Evolutionary conservation across 2,329 filamentous ascomycete genomes (phyloP).

Genomic region (Hymenoscyphus repandus): DNA sequence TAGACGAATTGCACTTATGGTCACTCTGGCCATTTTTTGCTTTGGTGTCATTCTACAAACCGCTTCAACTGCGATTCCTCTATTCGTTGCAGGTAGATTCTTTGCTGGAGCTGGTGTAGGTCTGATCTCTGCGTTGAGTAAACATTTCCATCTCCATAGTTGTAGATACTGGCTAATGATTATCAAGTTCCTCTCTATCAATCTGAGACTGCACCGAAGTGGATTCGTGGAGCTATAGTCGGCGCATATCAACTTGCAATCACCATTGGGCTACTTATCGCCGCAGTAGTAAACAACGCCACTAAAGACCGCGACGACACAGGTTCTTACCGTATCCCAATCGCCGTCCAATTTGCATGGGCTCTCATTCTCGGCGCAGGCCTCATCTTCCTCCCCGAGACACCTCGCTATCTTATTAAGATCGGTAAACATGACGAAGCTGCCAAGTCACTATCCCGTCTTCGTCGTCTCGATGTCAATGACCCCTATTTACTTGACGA

Average conservation of each 20-base stretch:
- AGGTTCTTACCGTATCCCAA: slow-evolving; percentile 58
- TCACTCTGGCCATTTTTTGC: slow-evolving; percentile 55
- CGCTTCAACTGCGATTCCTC: slow-evolving; percentile 51
- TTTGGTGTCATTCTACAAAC: slow-evolving; percentile 65
- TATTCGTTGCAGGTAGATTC: slow-evolving; percentile 67
- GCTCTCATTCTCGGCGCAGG: slow-evolving; percentile 60
- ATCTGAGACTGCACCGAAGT: slow-evolving; percentile 66
- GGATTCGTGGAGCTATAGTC: slow-evolving; percentile 68
- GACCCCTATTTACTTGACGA: slow-evolving; percentile 56
- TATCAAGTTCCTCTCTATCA: slow-evolving; percentile 61
- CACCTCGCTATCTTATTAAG: slow-evolving; percentile 66
- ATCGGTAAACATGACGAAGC: slow-evolving; percentile 49
- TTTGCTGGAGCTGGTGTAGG: slow-evolving; percentile 72
- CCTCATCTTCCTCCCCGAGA: slow-evolving; percentile 66
- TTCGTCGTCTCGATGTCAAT: slow-evolving; percentile 55
- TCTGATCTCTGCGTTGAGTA: slow-evolving; percentile 61
- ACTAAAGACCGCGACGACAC: slow-evolving; percentile 50
- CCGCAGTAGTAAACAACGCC: slow-evolving; percentile 60
- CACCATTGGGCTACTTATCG: slow-evolving; percentile 63
- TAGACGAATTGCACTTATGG: slow-evolving; percentile 58
- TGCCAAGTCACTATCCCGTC: slow-evolving; percentile 48
- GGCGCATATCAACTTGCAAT: slow-evolving; percentile 66
- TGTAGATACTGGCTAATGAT: neutral
- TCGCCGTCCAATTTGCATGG: slow-evolving; percentile 63
- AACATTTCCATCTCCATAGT: slow-evolving; percentile 18